Base-by-base conservation (phyloP, 176 grass and related monocot genomes). In the Triticum urartu region DNA sequence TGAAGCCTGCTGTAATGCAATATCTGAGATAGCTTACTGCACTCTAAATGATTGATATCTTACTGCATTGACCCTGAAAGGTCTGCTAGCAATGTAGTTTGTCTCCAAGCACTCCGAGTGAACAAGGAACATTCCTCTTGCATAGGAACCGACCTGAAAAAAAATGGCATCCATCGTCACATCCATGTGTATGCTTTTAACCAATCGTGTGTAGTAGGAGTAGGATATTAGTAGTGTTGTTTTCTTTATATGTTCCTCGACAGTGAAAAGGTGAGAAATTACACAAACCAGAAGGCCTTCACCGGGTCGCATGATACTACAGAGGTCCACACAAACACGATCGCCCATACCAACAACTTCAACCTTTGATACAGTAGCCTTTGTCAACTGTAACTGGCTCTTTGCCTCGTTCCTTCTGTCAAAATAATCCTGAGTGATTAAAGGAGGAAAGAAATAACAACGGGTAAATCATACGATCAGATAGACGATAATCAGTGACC, bases 51-150 rank as follows among this genome's bases (percentile, higher is more conserved):
- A 43, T 81, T 63, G 36, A 68, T 67, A 75, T 87, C 86, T 85
- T 80, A 98, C 97, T 1, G 94, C 97, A 75, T 98, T 98, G 7
- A 98, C 90, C 81, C 97, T 89, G 76, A 98, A 98, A 87, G 97
- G 97, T 83, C 89, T 92, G 86, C 97, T 96, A 64, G 97, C 92
- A 88, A 98, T 98, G 65, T 98, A 98, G 66, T 88, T 94, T 36
- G 92, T 92, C 82, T 96, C 97, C 81, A 98, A 87, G 87, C 97
- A 98, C 94, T 98, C 97, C 59, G 92, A 98, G 56, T 98, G 97
- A 80, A 98, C 94, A 86, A 98, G 91, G 45, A 96, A 96, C 89
- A 96, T 90, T 63, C 94, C 89, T 62, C 89, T 91, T 6, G 89
- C 93, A 91, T 94, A 98, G 25, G 96, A 94, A 74, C 93, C 88